Evolutionary conservation across 805 yeast genomes (phyloP).

Genomic region (Yamadazyma ubonensis): DNA sequence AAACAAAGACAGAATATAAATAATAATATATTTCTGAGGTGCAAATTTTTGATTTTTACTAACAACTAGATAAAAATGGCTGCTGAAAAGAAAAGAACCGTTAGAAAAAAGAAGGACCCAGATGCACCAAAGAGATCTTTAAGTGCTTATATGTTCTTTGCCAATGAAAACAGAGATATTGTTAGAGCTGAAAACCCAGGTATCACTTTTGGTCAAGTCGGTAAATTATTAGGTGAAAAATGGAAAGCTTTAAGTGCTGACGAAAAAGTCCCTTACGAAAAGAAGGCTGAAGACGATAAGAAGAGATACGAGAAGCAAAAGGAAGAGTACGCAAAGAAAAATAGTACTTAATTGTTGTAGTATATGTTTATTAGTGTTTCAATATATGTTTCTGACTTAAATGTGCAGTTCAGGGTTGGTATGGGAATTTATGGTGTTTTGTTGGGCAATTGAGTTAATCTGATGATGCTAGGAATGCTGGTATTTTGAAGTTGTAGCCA

Average conservation of each 20-base stretch:
- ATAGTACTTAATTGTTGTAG: conserved; percentile 15
- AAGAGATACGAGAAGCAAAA: conserved; percentile 96
- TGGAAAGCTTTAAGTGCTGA: conserved; percentile 89
- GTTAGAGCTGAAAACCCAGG: conserved; percentile 97
- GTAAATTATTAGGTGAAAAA: conserved; percentile 90
- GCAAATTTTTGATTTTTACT: conserved; percentile 4
- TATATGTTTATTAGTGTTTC: conserved; percentile 14
- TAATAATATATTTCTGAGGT: background rate
- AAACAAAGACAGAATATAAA: conserved; percentile 8
- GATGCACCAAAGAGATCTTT: conserved; percentile 99
- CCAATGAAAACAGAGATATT: conserved; percentile 94
- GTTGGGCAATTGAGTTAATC: no score
- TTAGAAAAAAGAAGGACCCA: conserved; percentile 70
- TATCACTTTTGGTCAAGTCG: conserved; percentile 92
- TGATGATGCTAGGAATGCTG: no score
- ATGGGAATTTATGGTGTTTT: no score
- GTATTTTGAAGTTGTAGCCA: no score
- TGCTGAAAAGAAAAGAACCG: conserved; percentile 44
- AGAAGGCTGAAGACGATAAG: conserved; percentile 93
- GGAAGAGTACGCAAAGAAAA: conserved; percentile 67
- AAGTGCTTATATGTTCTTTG: conserved; percentile 98
- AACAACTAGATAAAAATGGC: conserved; percentile 19
- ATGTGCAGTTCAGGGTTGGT: no score
- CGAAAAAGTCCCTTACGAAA: conserved; percentile 87
- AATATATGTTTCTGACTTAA: conserved; percentile 8